Conservation (phyloP, 2,329 filamentous ascomycete species). For the Colletotrichum incanum region DNA sequence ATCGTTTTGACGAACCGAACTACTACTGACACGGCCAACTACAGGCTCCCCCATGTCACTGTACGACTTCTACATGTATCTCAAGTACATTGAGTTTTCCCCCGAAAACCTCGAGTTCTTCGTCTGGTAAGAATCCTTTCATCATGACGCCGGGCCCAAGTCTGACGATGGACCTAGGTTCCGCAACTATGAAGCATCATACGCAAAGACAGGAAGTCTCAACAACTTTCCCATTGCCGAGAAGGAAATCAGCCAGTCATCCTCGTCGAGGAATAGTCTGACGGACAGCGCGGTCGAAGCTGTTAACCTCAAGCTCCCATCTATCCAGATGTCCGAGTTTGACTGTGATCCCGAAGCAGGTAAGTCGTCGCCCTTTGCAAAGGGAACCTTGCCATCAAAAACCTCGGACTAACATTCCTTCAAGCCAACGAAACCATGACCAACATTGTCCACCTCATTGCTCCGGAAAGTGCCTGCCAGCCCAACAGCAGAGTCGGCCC, state of each 20-base stretch:
- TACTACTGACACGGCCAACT: background rate
- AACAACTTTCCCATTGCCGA: constrained; percentile 34
- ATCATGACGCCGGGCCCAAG: rapidly evolving
- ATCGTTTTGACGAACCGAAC: constrained; percentile 10
- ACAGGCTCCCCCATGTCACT: constrained; percentile 64
- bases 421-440: constrained; percentile 52
- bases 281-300: constrained; percentile 20
- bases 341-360: constrained; percentile 53
- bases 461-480: constrained; percentile 49
- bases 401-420: background rate
- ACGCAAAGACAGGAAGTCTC: constrained; percentile 44
- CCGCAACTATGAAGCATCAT: constrained; percentile 59
- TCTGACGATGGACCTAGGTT: constrained; percentile 52
- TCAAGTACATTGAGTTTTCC: constrained; percentile 65
- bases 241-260: constrained; percentile 26
- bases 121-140: constrained; percentile 57
- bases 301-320: constrained; percentile 31
- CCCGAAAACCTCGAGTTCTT: constrained; percentile 67
- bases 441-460: constrained; percentile 54
- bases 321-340: constrained; percentile 41
- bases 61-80: constrained; percentile 67
- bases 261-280: constrained; percentile 23
- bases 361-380: constrained; percentile 43
- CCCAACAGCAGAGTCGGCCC: constrained; percentile 40
- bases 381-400: background rate